Base-by-base conservation (phyloP, 352 stramenopile species). In the Phytophthora pseudosyringae region DNA sequence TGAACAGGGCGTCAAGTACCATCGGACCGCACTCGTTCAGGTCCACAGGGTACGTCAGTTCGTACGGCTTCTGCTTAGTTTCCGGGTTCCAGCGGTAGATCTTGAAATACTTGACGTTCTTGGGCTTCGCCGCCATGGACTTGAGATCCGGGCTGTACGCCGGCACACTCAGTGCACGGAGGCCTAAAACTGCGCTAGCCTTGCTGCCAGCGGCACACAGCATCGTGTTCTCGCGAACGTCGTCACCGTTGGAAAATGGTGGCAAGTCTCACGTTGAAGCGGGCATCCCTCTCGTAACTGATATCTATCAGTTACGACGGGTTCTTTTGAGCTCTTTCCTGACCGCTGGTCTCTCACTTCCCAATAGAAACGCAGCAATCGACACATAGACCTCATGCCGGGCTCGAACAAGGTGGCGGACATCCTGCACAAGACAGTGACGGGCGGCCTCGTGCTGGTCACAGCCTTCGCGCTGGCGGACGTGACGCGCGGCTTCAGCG, bases 71-170 rank as follows among this genome's bases (percentile, higher is more conserved):
- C 60, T 86, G 76, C 69, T 96, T 96, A 65, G 58, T 84, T 72
- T 99, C 96, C 0, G 98, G 97, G 75, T 99, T 94, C 90, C 94
- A 99, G 51, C 98, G 91, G 83, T 99, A 99, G 64, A 99, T 97
- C 81, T 99, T 98, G 61, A 99, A 99, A 81, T 98, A 98, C 83
- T 98, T 98, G 80, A 99, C 96, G 65, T 95, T 87, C 86, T 92
- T 93, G 44, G 82, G 77, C 76, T 90, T 88, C 41, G 59, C 68
- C 38, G 75, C 73, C 64, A 86, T 76, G 13, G 86, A 65, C 77
- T 93, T 93, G 47, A 93, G 80, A 67, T 91, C 75, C 10, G 75
- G 75, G 3, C 64, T 65, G 47, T 64, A 76, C 32, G 76, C 53
- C 31, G 73, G 68, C 33, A 87, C 73, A 39, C 77, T 75, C 28